Evolutionary conservation across 2,329 filamentous ascomycete species (phyloP), one percentile per base, ranked within the genome.

Genomic region (Penicillium sp.): DNA sequence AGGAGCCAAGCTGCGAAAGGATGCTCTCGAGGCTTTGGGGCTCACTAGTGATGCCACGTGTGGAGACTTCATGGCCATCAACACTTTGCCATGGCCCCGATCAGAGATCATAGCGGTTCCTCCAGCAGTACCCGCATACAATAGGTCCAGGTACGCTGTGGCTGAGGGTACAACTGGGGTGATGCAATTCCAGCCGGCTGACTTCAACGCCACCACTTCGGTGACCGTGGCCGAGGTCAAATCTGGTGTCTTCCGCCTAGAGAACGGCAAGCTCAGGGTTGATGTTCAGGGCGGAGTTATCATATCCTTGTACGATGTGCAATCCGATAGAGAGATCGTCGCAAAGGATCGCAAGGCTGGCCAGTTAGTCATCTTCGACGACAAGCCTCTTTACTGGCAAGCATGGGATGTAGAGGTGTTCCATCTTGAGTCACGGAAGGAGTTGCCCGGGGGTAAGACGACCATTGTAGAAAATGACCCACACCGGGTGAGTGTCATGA

Each of bases 331-430:
- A 49, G 91, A 99, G 71, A 76, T 96, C 19, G 83, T 99, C 46
- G 82, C 90, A 3, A 78, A 82, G 57, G 83, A 80, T 30, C 83
- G 84, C 25, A 92, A 92, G 71, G 92, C 88, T 25, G 96, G 96
- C 63, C 91, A 97, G 70, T 85, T 94, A 48, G 92, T 97, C 61
- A 86, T 97, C 25, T 97, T 95, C 67, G 94, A 99, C 69, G 94
- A 99, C 76, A 97, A 97, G 76, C 92, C 92, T 22, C 82, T 97
- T 25, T 96, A 95, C 78, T 97, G 91, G 92, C 90, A 97, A 75
- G 92, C 91, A 3, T 96, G 93, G 92, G 93, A 99, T 72, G 93
- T 97, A 6, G 94, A 99, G 74, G 92, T 97, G 28, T 99, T 88
- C 77, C 94, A 99, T 67, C 83, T 97, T 26, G 86, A 95, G 53